Percentiles rank a stretch among this genome's conserved stretches.
Evolutionary conservation across 495 filamentous ascomycete genomes (phyloP).

Genomic region (Hyaloscypha hepaticicola): DNA sequence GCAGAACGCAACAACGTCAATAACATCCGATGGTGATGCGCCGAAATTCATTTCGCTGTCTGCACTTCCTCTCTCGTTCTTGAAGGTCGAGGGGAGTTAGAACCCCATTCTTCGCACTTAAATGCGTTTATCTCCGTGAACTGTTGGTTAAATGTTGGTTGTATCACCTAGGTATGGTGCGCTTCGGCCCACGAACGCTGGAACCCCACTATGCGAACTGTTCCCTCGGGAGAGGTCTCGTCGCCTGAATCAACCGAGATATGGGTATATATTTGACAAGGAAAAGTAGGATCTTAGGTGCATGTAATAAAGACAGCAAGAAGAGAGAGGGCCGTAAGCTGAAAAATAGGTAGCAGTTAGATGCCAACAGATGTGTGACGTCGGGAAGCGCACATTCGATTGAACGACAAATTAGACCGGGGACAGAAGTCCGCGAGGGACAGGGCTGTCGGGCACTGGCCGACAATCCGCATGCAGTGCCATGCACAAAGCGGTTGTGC

Average conservation of each 20-base stretch:
- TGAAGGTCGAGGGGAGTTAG: neutral
- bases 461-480: neutral
- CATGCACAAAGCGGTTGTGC: neutral
- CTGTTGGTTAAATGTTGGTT: neutral
- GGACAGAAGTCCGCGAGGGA: neutral
- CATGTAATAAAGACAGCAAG: neutral
- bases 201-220: neutral
- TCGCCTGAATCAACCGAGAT: neutral
- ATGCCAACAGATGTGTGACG: slow-evolving; percentile 18
- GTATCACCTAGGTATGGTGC: slow-evolving; percentile 3
- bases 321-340: slow-evolving; percentile 15
- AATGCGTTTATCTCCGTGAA: neutral
- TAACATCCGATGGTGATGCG: slow-evolving; percentile 27
- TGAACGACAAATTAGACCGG: neutral
- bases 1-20: slow-evolving; percentile 26
- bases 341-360: slow-evolving; percentile 21
- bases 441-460: neutral
- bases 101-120: slow-evolving; percentile 11
- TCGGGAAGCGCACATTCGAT: neutral
- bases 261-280: slow-evolving; percentile 13
- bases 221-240: neutral
- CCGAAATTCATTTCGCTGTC: slow-evolving; percentile 29
- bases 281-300: no score
- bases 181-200: neutral
- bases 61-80: neutral